Evolutionary conservation across 2,329 filamentous ascomycete species (phyloP).

Genomic region (Calonectria pauciramosa): DNA sequence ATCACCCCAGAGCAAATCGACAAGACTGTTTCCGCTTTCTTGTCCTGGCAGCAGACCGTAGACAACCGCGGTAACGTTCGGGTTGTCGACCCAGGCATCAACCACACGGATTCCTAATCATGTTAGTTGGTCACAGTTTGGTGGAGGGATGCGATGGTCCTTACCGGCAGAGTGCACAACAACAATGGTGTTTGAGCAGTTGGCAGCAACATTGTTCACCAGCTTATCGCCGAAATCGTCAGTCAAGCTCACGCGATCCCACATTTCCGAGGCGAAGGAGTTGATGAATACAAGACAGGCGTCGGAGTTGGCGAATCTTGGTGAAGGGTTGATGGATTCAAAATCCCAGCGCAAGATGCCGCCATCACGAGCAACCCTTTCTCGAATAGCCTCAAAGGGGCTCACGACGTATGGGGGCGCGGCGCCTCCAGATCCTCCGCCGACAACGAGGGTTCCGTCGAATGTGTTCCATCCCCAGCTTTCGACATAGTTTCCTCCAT

Average conservation of each 20-base stretch:
- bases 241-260: slow-evolving; percentile 90
- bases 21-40: slow-evolving; percentile 76
- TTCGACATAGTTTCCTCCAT: slow-evolving; percentile 69
- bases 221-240: slow-evolving; percentile 71
- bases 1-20: slow-evolving; percentile 75
- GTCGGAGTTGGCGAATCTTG: slow-evolving; percentile 75
- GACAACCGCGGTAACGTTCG: slow-evolving; percentile 74
- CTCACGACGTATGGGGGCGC: slow-evolving; percentile 81
- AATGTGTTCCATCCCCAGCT: slow-evolving; percentile 8
- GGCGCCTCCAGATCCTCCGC: slow-evolving; percentile 82
- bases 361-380: not conserved
- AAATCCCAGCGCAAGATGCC: slow-evolving; percentile 64
- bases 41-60: slow-evolving; percentile 78
- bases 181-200: slow-evolving; percentile 73
- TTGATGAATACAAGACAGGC: slow-evolving; percentile 87
- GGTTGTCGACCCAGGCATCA: slow-evolving; percentile 76
- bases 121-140: too few species aligned
- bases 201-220: slow-evolving; percentile 67
- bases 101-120: slow-evolving; percentile 54
- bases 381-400: slow-evolving; percentile 66
- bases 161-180: slow-evolving; percentile 75
- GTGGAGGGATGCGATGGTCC: not conserved
- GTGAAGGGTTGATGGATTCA: slow-evolving; percentile 73
- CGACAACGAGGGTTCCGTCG: slow-evolving; percentile 77
- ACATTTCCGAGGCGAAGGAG: slow-evolving; percentile 88